Base-by-base conservation (phyloP, 2,329 filamentous ascomycete species). In the Emydomyces testavorans region DNA sequence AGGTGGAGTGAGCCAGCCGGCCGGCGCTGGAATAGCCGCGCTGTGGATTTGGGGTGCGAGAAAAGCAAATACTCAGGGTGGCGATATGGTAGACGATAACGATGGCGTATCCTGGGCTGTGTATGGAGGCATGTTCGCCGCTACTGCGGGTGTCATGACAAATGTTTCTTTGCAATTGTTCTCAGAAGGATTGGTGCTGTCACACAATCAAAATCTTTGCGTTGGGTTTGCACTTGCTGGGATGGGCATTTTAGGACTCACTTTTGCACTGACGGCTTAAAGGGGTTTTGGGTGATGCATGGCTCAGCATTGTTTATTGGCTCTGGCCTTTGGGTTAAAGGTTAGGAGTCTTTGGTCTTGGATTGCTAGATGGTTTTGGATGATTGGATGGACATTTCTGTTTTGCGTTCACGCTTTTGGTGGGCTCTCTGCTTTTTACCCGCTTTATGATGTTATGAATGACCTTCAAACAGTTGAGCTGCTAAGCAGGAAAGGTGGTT, bases 71-170 rank as follows among this genome's bases (percentile, higher is more conserved):
- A 34, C 26, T n/a, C 46, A 28, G 18, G 32, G 4, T 20, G 47
- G 36, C 5, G 54, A 67, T 62, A 35, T 26, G n/a, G 37, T 47
- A n/a, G 58, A 57, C 8, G 53, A 57, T n/a, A n/a, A n/a, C 4
- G 51, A 52, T 24, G 64, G 61, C 40, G 71, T 75, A 0, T 73
- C 72, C 1, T 76, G 79, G 60, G 73, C 68, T 26, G 72, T 77
- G 0, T 72, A 71, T 50, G 71, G 67, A 18, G 66, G 65, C 45
- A 82, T 96, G 68, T 98, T 98, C 69, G 89, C 87, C 5, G 71
- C 81, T 7, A 96, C 90, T 0, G 81, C 88, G 0, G 92, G 92
- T 1, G 93, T 98, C 58, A 96, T 98, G 92, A 82, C 87, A 23
- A 92, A 84, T 57, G 92, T 98, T 24, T 88, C 83, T 2, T 67